A percentile compares a stretch with the other conserved stretches of the same genome.
phyloP scores from a whole-genome alignment of 495 filamentous ascomycete species.

The Coniosporium apollinis region DNA sequence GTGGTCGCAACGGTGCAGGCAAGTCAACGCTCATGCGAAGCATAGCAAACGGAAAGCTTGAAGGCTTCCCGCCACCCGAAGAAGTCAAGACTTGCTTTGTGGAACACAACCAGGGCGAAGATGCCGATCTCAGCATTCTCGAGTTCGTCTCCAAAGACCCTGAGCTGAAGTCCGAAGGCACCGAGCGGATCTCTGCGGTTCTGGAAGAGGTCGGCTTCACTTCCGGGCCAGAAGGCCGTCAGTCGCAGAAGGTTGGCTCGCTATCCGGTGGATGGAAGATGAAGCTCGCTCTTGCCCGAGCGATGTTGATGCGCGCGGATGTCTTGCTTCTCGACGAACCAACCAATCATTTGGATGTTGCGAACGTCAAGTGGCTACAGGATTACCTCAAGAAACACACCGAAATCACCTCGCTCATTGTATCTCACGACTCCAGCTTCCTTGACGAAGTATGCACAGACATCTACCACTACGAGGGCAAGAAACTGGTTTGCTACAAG shows the following conservation, averaged over 20 bases:
- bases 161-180: conserved; percentile 52
- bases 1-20: conserved; percentile 89
- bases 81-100: conserved; percentile 93
- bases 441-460: conserved; percentile 94
- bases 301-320: conserved; percentile 92
- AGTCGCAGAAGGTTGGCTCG: conserved; percentile 75
- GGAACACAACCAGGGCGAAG: conserved; percentile 96
- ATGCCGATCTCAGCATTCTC: conserved; percentile 85
- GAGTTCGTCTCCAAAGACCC: conserved; percentile 82
- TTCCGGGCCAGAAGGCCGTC: conserved; percentile 70
- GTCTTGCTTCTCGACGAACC: conserved; percentile 95
- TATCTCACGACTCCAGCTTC: conserved; percentile 96
- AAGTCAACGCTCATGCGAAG: conserved; percentile 97
- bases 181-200: conserved; percentile 65
- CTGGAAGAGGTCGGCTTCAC: conserved; percentile 88
- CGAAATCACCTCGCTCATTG: conserved; percentile 93
- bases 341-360: conserved; percentile 95
- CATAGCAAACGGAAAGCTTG: conserved; percentile 87
- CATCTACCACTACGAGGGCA: conserved; percentile 97
- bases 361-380: conserved; percentile 90
- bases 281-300: conserved; percentile 92
- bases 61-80: conserved; percentile 87
- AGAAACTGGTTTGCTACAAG: conserved; percentile 90
- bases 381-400: conserved; percentile 90
- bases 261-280: conserved; percentile 99